Evolutionary conservation across 129 eudicot genomes (phyloP), one percentile per base, ranked within the genome.

Genomic region (Helichrysum umbraculigerum): DNA sequence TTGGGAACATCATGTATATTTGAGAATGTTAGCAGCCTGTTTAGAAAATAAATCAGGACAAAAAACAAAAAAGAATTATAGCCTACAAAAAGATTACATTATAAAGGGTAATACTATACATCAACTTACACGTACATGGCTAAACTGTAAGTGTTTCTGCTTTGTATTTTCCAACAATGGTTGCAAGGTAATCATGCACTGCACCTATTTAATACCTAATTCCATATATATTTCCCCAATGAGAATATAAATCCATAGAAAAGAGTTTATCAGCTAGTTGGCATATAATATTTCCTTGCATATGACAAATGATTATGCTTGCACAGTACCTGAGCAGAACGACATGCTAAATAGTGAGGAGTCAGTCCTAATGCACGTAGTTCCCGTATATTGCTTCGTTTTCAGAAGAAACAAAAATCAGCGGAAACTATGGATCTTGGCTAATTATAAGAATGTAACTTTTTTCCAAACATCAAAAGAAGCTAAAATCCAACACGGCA

Each of bases 1-100:
- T 94, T 94, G 77, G 98, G 97, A 76, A 94, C 98, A 71, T 94
- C 98, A 62, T 94, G 98, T 83, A 94, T 88, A 70, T n/a, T 89
- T 94, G 19, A 94, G 96, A 75, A 94, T 94, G 84, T 94, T 91
- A 41, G 86, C 93, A 72, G 80, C 88, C 98, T 94, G 81, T 65
- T 69, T 42, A 50, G 42, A 50, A 44, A 32, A 72, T 11, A 71
- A 39, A 72, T 50, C 54, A 82, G 62, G 14, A 75, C 7, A n/a
- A 66, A 30, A 64, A 5, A 71, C 32, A 50, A 11, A 64, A 52
- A n/a, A 37, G 28, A 16, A 32, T 35, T 37, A 29, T 4, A 20
- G 11, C n/a, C 28, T 16, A 61, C 66, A 34, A 64, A 60, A 32
- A 76, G 64, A 71, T 42, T 68, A 75, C 25, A n/a, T n/a, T n/a